A percentile compares a stretch with the other conserved stretches of the same genome.
phyloP scores from a whole-genome alignment of 2,329 filamentous ascomycete species.

The Botrytis elliptica region DNA sequence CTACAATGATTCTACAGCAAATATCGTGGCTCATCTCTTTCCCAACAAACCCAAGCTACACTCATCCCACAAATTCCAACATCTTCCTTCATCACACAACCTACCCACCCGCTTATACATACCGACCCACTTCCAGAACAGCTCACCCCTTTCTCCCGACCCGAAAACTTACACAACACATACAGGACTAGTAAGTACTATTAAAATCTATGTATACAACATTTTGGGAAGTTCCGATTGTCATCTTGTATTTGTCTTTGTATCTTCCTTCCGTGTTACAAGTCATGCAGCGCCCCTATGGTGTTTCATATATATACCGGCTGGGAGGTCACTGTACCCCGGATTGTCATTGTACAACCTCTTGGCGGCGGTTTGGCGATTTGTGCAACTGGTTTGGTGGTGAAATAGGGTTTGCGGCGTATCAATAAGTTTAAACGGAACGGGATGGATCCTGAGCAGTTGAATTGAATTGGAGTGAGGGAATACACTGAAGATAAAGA shows the following conservation, averaged over 20 bases:
- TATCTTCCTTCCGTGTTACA: neutral
- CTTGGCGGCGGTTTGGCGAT: neutral
- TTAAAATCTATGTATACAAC: neutral
- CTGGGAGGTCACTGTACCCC: neutral
- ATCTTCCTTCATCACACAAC: neutral
- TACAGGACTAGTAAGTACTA: neutral
- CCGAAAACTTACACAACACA: neutral
- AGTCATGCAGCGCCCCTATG: slow-evolving; percentile 2
- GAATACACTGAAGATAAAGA: neutral
- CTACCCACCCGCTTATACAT: neutral
- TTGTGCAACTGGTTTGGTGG: neutral
- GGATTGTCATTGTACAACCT: neutral
- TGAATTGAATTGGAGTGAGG: neutral
- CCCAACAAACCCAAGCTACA: neutral
- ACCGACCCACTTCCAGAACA: slow-evolving; percentile 3
- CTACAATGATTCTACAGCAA: neutral
- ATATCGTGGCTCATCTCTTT: neutral
- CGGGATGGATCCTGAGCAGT: neutral
- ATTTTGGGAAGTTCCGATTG: neutral
- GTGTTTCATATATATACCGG: slow-evolving; percentile 6
- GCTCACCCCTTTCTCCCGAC: neutral
- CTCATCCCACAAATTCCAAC: neutral
- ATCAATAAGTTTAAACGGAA: neutral
- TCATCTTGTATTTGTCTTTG: neutral
- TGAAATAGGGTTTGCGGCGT: neutral